Percentiles rank a stretch among this genome's conserved stretches.
These are phyloP conservation scores for Macrolepiota dolichaula DNA, from an alignment of 768 basidiomycete species.

Conservation along the genomic window DNA sequence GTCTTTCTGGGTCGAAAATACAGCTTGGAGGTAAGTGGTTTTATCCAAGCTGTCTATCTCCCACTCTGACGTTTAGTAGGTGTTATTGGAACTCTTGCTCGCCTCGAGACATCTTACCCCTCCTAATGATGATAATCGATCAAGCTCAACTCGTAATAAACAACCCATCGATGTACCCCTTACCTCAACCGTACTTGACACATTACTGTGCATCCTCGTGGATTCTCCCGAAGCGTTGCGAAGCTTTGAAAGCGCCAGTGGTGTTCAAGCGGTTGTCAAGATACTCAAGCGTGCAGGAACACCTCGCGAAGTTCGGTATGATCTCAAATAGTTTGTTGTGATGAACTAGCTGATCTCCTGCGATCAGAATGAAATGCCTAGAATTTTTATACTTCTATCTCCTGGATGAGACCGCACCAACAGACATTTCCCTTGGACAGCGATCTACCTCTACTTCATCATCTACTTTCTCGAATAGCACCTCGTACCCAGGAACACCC, in stretches of 20 bases:
- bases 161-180: constrained; percentile 37
- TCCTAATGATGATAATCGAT: constrained; percentile 23
- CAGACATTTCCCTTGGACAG: constrained; percentile 5
- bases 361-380: constrained; percentile 85
- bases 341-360: neutral
- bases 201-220: constrained; percentile 84
- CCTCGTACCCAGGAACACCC: constrained; percentile 11
- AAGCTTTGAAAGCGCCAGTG: constrained; percentile 71
- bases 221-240: constrained; percentile 76
- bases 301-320: constrained; percentile 83
- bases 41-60: neutral
- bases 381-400: constrained; percentile 96
- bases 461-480: constrained; percentile 24
- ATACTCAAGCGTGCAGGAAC: constrained; percentile 84
- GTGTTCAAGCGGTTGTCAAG: constrained; percentile 81
- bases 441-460: constrained; percentile 22
- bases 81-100: constrained; percentile 68
- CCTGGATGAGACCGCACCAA: constrained; percentile 62
- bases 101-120: constrained; percentile 61
- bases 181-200: constrained; percentile 78
- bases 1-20: constrained; percentile 63
- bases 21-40: constrained; percentile 56
- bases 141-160: constrained; percentile 18
- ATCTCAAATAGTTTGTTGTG: neutral
- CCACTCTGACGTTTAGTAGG: constrained; percentile 33